These are phyloP conservation scores for Nicotiana paniculata DNA, from an alignment of 257 asterid species.

Conservation along the genomic window DNA sequence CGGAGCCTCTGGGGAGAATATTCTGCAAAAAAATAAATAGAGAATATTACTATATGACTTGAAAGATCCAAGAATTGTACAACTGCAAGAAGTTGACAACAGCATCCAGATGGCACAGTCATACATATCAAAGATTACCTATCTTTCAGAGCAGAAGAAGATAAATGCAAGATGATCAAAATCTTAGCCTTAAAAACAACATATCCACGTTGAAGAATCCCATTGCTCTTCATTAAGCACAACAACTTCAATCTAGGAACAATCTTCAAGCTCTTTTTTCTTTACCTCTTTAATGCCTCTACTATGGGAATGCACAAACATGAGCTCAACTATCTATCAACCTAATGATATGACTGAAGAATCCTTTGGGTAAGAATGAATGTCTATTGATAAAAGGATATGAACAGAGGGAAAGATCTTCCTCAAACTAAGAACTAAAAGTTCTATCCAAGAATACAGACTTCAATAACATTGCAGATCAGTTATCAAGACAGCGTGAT, in stretches of 20 bases:
- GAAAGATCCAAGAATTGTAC: background rate
- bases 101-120: background rate
- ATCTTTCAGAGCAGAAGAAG: background rate
- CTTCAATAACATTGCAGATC: background rate
- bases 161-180: background rate
- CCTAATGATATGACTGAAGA: background rate
- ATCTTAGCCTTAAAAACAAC: background rate
- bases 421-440: background rate
- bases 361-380: background rate
- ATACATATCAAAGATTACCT: background rate
- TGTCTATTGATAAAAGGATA: background rate
- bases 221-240: background rate
- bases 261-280: background rate
- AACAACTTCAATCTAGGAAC: background rate
- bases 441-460: background rate
- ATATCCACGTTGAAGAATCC: background rate
- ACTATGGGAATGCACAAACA: background rate
- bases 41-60: background rate
- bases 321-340: background rate
- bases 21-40: slow-evolving; percentile 34
- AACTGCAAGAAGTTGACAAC: background rate
- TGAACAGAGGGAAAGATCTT: background rate
- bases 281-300: background rate
- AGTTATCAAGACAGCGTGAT: background rate
- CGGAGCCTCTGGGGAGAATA: slow-evolving; percentile 91